Evolutionary conservation across 345 rosid genomes (phyloP), one percentile per base, ranked within the genome.

Genomic region (Draba incana): DNA sequence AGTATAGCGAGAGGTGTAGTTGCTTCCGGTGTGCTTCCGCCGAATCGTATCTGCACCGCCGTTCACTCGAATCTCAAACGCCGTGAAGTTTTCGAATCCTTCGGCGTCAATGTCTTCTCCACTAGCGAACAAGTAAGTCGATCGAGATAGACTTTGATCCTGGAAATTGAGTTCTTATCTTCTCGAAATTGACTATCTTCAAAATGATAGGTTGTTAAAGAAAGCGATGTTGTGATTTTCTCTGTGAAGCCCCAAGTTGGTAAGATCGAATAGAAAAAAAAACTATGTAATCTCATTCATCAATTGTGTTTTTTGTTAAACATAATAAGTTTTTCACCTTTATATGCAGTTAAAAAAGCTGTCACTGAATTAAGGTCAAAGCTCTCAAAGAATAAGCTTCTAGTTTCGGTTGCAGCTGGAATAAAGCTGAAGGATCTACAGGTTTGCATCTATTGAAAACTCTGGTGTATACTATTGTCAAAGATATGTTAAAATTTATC

Each of bases 361-460:
- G 77, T 88, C 45, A 60, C 81, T 57, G 80, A 87, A 54, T 69
- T 89, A 77, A 87, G 62, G 66, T 87, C 96, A 0, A 52, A 72
- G 59, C 83, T 94, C 49, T 80, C 92, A 4, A 76, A 82, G 81
- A 69, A 79, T 49, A 82, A 91, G 80, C 91, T 94, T 81, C 75
- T 94, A 77, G 96, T 94, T 76, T 94, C 97, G 3, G 82, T 91
- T 76, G 97, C 89, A 65, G 99, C 95, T 3, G 99, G 97, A 67
- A 74, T 84, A 4, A 88, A 82, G 68, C 66, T 94, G 84, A 86
- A 84, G 61, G 97, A 94, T 75, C 80, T 91, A 71, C 85, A 89
- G 88, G 99, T 90, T 77, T 78, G 72, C 62, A 33, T 38, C 28
- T 47, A 20, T 45, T 56, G 1, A 44, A 44, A 2, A 63, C 35